A percentile compares a stretch with the other conserved stretches of the same genome.
phyloP scores from a whole-genome alignment of 345 rosid species.

The Euclidium syriacum region DNA sequence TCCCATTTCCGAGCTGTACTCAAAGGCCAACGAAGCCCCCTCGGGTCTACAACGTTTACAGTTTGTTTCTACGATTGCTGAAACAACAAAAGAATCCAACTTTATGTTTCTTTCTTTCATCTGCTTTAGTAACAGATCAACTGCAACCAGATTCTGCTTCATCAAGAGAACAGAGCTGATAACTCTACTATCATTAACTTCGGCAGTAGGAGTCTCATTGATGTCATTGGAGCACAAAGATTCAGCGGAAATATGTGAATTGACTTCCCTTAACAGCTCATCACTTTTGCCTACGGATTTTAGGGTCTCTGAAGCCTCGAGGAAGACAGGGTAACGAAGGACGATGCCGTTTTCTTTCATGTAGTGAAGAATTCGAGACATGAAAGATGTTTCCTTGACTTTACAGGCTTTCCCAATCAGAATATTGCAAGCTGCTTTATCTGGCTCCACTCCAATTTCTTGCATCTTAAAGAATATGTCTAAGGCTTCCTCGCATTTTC shows the following conservation, averaged over 20 bases:
- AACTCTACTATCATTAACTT: conserved; percentile 37
- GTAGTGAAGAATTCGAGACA: conserved; percentile 44
- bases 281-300: conserved; percentile 46
- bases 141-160: conserved; percentile 55
- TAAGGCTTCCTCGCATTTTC: conserved; percentile 59
- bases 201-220: conserved; percentile 12
- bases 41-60: conserved; percentile 37
- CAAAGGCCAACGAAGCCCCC: conserved; percentile 61
- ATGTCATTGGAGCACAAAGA: conserved; percentile 12
- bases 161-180: conserved; percentile 50
- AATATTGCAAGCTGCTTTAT: conserved; percentile 88
- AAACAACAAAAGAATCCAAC: conserved; percentile 44
- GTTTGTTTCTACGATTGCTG: conserved; percentile 45
- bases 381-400: conserved; percentile 40
- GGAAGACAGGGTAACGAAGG: conserved; percentile 65
- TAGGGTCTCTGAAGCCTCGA: conserved; percentile 48
- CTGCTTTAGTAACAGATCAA: conserved; percentile 49
- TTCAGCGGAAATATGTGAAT: conserved; percentile 55
- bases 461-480: conserved; percentile 75
- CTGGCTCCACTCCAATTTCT: conserved; percentile 72
- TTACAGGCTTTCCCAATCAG: conserved; percentile 67
- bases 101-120: conserved; percentile 32
- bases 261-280: conserved; percentile 54
- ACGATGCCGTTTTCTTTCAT: conserved; percentile 56
- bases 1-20: conserved; percentile 45